Percentiles rank a stretch among this genome's conserved stretches.
Conservation (phyloP, 805 yeast genomes). For the Nakazawaea anatomiae region DNA sequence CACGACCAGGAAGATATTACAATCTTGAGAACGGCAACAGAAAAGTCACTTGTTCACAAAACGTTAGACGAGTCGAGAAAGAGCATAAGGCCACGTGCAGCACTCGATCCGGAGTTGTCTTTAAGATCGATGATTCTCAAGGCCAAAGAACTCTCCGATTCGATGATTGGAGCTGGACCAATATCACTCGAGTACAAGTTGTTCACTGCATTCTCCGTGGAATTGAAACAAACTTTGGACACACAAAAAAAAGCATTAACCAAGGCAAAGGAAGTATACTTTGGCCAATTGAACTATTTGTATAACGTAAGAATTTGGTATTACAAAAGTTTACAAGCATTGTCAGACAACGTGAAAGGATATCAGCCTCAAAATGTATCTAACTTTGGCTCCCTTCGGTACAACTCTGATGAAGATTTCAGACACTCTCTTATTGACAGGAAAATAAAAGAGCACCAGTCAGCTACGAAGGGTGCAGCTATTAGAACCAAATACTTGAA, state of each 20-base stretch:
- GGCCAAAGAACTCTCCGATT: constrained; percentile 22
- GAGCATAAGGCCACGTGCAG: constrained; percentile 24
- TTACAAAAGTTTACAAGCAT: constrained; percentile 75
- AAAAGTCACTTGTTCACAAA: constrained; percentile 24
- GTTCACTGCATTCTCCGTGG: constrained; percentile 12
- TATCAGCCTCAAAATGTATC: constrained; percentile 26
- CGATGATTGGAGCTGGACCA: constrained; percentile 16
- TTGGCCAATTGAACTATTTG: constrained; percentile 50
- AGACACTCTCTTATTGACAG: not conserved
- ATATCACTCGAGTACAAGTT: constrained; percentile 16
- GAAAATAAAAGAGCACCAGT: not conserved
- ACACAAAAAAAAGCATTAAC: constrained; percentile 36
- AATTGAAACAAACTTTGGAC: constrained; percentile 29
- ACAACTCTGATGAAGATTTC: not conserved
- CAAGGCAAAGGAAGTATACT: constrained; percentile 39
- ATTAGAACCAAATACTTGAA: constrained; percentile 14
- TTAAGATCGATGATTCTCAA: constrained; percentile 28
- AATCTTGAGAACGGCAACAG: constrained; percentile 12
- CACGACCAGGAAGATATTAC: constrained; percentile 11
- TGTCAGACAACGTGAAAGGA: constrained; percentile 75
- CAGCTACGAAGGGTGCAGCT: not conserved
- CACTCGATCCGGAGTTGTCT: constrained; percentile 25
- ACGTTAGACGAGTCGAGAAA: constrained; percentile 24
- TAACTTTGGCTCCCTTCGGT: not conserved
- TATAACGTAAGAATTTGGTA: constrained; percentile 80